Base-by-base conservation (phyloP, 2,329 filamentous ascomycete genomes). In the Apiospora marii region DNA sequence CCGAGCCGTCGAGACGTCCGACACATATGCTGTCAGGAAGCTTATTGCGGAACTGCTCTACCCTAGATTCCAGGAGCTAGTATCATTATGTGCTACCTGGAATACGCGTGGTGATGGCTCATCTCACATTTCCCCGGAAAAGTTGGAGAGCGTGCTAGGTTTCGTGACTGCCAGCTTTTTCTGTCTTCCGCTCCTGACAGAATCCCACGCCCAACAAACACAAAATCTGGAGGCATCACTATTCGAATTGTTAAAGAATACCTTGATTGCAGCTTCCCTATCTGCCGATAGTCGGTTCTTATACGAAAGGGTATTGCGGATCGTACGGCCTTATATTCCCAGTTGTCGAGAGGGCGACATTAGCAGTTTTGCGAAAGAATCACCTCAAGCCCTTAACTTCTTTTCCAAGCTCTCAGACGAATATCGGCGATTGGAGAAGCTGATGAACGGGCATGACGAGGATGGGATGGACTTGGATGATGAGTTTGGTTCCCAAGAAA, bases 391-490 rank as follows among this genome's bases (percentile, higher is more conserved):
- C 5, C 79, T 89, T 37, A 80, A 77, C 7, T 76, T 90, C 4
- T 79, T 89, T 19, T 77, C 81, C 2, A 84, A 81, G 14, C 72
- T 89, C 2, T 86, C 80, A 2, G 75, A 73, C 30, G 76, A 76
- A 44, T 76, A 83, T 67, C 79, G 83, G 22, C 81, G 79, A 68
- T 73, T 78, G 12, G 70, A 74, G 7, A 80, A 80, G 37, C 82
- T 83, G 68, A 79, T 79, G 0, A 81, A 80, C 1, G 75, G 76
- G 12, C 77, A 84, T 4, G 82, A 85, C 13, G 75, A 83, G 2
- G 90, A 92, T 75, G 79, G 86, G 7, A 92, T 93, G 90, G 91
- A 94, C 71, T 78, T 94, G 6, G 92, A 94, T 76, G 86, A 89
- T 16, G 88, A 89, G 1, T 91, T 92, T 71, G 88, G 90, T 53